Conservation (phyloP, 2,329 filamentous ascomycete genomes). For the Podosphaera xanthii region DNA sequence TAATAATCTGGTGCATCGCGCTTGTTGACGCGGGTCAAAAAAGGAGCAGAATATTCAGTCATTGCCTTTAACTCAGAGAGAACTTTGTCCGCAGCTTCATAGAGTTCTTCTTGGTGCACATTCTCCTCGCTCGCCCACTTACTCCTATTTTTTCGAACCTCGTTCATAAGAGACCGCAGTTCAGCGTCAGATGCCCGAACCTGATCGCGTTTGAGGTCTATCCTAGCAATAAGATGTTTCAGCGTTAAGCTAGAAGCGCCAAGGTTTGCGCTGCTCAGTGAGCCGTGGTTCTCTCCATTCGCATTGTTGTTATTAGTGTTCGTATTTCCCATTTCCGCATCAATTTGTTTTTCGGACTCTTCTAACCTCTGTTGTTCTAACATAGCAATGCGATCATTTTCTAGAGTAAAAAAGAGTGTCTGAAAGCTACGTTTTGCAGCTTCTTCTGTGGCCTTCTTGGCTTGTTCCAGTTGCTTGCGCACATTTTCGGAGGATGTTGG, state of each 20-base stretch:
- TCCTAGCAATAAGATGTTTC: slow-evolving; percentile 88
- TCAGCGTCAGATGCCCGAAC: slow-evolving; percentile 86
- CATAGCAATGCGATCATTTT: slow-evolving; percentile 92
- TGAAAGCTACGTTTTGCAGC: slow-evolving; percentile 78
- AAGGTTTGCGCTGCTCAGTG: slow-evolving; percentile 78
- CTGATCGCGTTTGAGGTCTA: slow-evolving; percentile 76
- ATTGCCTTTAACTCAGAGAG: slow-evolving; percentile 91
- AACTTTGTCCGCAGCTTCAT: slow-evolving; percentile 91
- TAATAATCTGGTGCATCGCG: slow-evolving; percentile 93
- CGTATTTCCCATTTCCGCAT: slow-evolving; percentile 72
- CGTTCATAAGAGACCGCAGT: slow-evolving; percentile 77
- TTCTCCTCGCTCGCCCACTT: slow-evolving; percentile 99
- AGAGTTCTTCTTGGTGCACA: slow-evolving; percentile 90
- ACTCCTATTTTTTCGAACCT: slow-evolving; percentile 90
- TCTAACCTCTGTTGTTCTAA: slow-evolving; percentile 91
- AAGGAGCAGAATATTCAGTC: slow-evolving; percentile 92
- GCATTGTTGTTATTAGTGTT: slow-evolving; percentile 27
- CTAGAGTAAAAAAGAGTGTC: slow-evolving; percentile 81
- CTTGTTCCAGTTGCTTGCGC: slow-evolving; percentile 79
- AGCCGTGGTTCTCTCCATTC: slow-evolving; percentile 50
- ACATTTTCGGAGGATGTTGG: slow-evolving; percentile 63
- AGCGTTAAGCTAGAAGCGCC: slow-evolving; percentile 88
- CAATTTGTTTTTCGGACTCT: slow-evolving; percentile 85
- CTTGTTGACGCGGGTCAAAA: slow-evolving; percentile 86
- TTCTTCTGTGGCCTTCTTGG: slow-evolving; percentile 75